Percentiles rank a stretch among this genome's conserved stretches.
These are phyloP conservation scores for Aureobasidium subglaciale DNA, from an alignment of 2,329 filamentous ascomycete genomes.

Conservation along the genomic window DNA sequence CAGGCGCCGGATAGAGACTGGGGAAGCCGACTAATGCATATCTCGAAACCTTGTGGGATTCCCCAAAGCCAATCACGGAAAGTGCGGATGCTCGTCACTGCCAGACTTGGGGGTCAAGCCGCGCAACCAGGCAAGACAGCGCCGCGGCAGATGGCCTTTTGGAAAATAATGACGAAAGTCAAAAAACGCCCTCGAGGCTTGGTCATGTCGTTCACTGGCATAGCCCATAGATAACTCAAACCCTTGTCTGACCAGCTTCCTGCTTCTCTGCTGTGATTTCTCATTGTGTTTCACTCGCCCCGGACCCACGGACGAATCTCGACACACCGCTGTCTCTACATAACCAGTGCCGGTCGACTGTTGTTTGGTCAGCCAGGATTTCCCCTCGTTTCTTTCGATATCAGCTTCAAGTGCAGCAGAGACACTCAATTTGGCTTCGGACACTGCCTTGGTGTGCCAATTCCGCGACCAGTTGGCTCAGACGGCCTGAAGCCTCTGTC, in stretches of 20 bases:
- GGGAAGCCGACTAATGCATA: slow-evolving; percentile 1
- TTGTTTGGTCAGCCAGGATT: background rate
- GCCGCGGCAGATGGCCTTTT: background rate
- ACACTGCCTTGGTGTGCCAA: background rate
- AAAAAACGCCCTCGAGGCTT: slow-evolving; percentile 1
- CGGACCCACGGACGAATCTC: background rate
- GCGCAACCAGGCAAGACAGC: slow-evolving; percentile 7
- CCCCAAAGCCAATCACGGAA: slow-evolving; percentile 4
- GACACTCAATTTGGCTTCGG: background rate
- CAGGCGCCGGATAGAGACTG: background rate
- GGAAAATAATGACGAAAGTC: slow-evolving; percentile 8
- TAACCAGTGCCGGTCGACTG: background rate
- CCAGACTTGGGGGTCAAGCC: background rate
- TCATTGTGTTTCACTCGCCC: slow-evolving; percentile 5
- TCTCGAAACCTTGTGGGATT: background rate
- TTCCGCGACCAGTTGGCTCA: background rate
- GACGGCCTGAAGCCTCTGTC: background rate
- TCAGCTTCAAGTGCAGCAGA: background rate
- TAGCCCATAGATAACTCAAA: slow-evolving; percentile 8
- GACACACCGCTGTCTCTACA: background rate
- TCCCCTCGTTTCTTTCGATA: background rate
- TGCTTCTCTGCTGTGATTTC: background rate
- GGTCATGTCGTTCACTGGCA: background rate
- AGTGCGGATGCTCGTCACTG: background rate
- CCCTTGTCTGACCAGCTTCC: background rate